A percentile compares a stretch with the other conserved stretches of the same genome.
phyloP scores from a whole-genome alignment of 495 filamentous ascomycete genomes.

The Cairneyella variabilis region DNA sequence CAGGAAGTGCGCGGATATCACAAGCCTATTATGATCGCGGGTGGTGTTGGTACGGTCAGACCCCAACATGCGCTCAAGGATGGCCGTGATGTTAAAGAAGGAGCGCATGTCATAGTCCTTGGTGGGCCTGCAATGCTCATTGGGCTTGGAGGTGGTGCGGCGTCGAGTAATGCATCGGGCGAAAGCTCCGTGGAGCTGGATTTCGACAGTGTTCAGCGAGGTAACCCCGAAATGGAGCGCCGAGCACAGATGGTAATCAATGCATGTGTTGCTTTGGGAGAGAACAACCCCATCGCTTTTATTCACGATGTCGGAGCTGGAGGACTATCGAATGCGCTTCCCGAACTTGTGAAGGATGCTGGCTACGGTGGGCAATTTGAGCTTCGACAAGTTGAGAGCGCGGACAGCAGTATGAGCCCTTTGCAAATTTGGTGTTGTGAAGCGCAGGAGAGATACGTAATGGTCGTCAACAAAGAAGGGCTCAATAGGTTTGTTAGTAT shows the following conservation, averaged over 20 bases:
- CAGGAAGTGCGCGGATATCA: conserved; percentile 86
- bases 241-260: conserved; percentile 97
- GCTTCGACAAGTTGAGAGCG: conserved; percentile 84
- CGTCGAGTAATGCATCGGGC: conserved; percentile 83
- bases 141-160: conserved; percentile 90
- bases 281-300: conserved; percentile 83
- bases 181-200: conserved; percentile 88
- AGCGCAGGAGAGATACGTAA: conserved; percentile 91
- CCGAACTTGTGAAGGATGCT: conserved; percentile 88
- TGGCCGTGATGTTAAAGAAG: conserved; percentile 68
- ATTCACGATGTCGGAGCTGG: conserved; percentile 98
- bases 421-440: conserved; percentile 75
- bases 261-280: conserved; percentile 78
- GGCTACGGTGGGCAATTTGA: conserved; percentile 86
- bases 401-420: conserved; percentile 87
- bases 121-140: conserved; percentile 98
- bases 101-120: conserved; percentile 84
- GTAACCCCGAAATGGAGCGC: conserved; percentile 92
- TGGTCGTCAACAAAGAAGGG: conserved; percentile 72
- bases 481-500: conserved; percentile 84
- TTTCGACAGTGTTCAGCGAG: conserved; percentile 92
- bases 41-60: conserved; percentile 92
- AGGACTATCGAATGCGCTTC: conserved; percentile 88
- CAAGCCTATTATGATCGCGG: conserved; percentile 99
- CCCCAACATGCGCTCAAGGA: conserved; percentile 88